Evolutionary conservation across 345 rosid genomes (phyloP).

Genomic region (Trapa bicornis): DNA sequence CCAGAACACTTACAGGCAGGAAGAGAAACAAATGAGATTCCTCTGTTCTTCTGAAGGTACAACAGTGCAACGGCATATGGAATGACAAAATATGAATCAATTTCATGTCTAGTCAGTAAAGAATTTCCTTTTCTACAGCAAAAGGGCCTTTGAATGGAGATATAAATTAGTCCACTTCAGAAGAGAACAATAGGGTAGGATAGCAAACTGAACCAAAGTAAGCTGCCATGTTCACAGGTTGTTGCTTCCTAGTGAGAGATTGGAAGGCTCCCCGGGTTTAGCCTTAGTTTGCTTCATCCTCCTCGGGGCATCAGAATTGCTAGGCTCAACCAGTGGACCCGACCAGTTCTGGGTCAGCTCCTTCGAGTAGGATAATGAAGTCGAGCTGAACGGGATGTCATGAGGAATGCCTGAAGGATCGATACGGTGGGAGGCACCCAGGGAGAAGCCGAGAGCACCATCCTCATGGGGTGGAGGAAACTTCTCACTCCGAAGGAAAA

Average conservation of each 20-base stretch:
- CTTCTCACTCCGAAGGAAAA: constrained; percentile 23
- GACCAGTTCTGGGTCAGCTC: constrained; percentile 48
- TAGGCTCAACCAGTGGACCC: constrained; percentile 50
- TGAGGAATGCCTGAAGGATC: constrained; percentile 32
- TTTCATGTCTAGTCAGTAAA: background rate
- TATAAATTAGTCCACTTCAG: background rate
- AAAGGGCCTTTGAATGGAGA: background rate
- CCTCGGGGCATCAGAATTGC: constrained; percentile 28
- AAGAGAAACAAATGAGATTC: no score
- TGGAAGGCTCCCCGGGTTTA: constrained; percentile 24
- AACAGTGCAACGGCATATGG: background rate
- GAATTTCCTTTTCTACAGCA: background rate
- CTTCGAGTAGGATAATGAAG: constrained; percentile 1
- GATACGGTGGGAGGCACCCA: constrained; percentile 50
- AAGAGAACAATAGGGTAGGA: background rate
- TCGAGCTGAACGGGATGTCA: constrained; percentile 43
- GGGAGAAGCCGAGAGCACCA: constrained; percentile 58
- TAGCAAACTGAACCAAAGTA: background rate
- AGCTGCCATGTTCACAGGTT: constrained; percentile 21
- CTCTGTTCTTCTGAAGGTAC: no score
- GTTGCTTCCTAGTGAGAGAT: constrained; percentile 19
- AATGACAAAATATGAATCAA: background rate
- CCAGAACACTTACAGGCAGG: no score
- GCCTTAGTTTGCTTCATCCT: constrained; percentile 39
- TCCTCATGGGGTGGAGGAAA: constrained; percentile 71